These are phyloP conservation scores for Penicillium verhagenii DNA, from an alignment of 495 filamentous ascomycete species.

Conservation along the genomic window DNA sequence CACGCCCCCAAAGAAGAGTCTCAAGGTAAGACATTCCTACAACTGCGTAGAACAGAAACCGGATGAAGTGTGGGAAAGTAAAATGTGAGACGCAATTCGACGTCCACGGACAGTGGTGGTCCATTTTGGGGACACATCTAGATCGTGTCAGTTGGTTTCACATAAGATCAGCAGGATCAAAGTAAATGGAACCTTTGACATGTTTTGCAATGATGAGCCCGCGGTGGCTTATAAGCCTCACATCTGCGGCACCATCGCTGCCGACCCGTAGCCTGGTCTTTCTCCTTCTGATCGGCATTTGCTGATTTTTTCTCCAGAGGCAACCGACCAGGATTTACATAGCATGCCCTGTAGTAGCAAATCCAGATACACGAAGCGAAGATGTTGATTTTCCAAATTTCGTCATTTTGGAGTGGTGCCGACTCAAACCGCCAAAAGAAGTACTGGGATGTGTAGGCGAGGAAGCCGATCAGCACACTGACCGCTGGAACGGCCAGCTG, in stretches of 20 bases:
- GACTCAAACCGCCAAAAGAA: conserved; percentile 76
- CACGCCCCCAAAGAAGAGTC: conserved; percentile 56
- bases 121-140: conserved; percentile 94
- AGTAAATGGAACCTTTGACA: conserved; percentile 63
- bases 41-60: conserved; percentile 80
- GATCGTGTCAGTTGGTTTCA: conserved; percentile 5
- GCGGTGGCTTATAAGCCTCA: conserved; percentile 73
- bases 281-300: conserved; percentile 20
- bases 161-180: not conserved
- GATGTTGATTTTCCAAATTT: conserved; percentile 71
- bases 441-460: conserved; percentile 80
- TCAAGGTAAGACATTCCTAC: conserved; percentile 64
- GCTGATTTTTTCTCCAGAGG: conserved; percentile 28
- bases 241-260: conserved; percentile 86
- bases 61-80: conserved; percentile 86
- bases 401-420: conserved; percentile 56
- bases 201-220: conserved; percentile 88
- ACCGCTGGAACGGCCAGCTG: conserved; percentile 66
- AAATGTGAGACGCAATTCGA: conserved; percentile 87
- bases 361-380: conserved; percentile 73
- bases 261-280: conserved; percentile 27
- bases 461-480: conserved; percentile 65
- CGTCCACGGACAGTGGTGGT: conserved; percentile 98
- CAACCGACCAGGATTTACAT: conserved; percentile 69
- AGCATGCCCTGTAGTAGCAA: conserved; percentile 74